Evolutionary conservation across 352 stramenopile species (phyloP).

Genomic region (Phytophthora sp.): DNA sequence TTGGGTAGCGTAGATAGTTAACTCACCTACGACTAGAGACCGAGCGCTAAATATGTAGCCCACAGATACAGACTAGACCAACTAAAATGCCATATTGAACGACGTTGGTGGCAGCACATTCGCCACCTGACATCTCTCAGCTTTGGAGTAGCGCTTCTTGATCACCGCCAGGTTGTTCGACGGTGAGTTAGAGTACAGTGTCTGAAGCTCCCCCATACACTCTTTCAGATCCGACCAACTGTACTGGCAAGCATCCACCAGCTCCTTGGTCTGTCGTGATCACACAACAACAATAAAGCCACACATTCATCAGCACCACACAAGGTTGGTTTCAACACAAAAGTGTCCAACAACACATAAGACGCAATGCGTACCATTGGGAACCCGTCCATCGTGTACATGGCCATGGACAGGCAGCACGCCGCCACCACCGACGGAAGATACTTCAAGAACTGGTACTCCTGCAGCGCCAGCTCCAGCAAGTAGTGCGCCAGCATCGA

Average conservation of each 20-base stretch:
- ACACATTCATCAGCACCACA: too few species aligned
- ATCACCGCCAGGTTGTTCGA: constrained; percentile 87
- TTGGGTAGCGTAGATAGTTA: constrained; percentile 21
- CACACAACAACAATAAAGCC: not conserved
- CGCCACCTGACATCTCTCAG: constrained; percentile 81
- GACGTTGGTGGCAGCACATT: constrained; percentile 68
- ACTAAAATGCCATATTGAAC: constrained; percentile 88
- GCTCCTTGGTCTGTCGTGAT: constrained; percentile 67
- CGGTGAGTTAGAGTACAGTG: constrained; percentile 80
- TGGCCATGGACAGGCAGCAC: constrained; percentile 86
- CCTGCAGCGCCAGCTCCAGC: constrained; percentile 86
- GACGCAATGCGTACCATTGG: constrained; percentile 58
- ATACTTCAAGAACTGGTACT: constrained; percentile 89
- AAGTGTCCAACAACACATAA: not conserved
- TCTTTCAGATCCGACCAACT: constrained; percentile 79
- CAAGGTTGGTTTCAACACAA: too few species aligned
- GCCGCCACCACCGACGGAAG: constrained; percentile 85
- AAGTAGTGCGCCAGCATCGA: constrained; percentile 91
- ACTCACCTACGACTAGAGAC: constrained; percentile 36
- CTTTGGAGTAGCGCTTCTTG: constrained; percentile 90
- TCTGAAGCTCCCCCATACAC: constrained; percentile 84
- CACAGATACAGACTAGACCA: constrained; percentile 44
- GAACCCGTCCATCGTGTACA: constrained; percentile 86
- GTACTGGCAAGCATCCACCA: constrained; percentile 83
- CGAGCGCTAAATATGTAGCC: constrained; percentile 60